Base-by-base conservation (phyloP, 2,329 filamentous ascomycete genomes). In the Aspergillus chevalieri region DNA sequence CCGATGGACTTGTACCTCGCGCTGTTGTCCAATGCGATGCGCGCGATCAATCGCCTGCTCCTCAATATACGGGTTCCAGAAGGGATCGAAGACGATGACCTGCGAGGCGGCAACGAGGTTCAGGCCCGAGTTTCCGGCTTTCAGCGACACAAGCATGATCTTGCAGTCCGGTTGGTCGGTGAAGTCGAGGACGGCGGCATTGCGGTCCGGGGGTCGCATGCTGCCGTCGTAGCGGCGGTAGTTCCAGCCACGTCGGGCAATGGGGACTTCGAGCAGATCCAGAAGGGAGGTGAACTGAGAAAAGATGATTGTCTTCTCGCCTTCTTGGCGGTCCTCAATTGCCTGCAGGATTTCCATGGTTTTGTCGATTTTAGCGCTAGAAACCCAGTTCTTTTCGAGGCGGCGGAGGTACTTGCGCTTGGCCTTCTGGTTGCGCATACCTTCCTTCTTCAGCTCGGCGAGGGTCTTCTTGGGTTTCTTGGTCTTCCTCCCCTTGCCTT, bases 11-110 rank as follows among this genome's bases (percentile, higher is more conserved):
- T 83, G 78, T 4, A 95, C 91, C 6, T 83, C 74, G 3, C 78
- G 78, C 56, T 77, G 73, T 70, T 96, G 91, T 0, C 90, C 90
- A 57, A 95, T 91, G 8, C 91, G 86, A 68, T 95, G 86, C 2
- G 90, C 88, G 19, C 91, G 86, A 65, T 95, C 91, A 46, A 95
- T 85, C 3, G 91, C 91, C 70, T 96, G 91, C 69, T 90, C 89
- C 70, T 95, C 91, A 44, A 94, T 86, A 64, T 86, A 95, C 0
- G 90, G 91, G 55, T 95, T 96, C 89, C 89, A 95, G 72, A 94
- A 95, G 0, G 90, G 90, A 64, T 95, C 90, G 63, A 95, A 83
- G 55, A 95, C 87, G 66, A 96, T 89, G 57, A 95, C 88, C 55
- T 89, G 85, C 1, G 84, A 89, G 0, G 90, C 91, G 15, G 83